Conservation (phyloP, 257 asterid species). For the Solanum arcanum region DNA sequence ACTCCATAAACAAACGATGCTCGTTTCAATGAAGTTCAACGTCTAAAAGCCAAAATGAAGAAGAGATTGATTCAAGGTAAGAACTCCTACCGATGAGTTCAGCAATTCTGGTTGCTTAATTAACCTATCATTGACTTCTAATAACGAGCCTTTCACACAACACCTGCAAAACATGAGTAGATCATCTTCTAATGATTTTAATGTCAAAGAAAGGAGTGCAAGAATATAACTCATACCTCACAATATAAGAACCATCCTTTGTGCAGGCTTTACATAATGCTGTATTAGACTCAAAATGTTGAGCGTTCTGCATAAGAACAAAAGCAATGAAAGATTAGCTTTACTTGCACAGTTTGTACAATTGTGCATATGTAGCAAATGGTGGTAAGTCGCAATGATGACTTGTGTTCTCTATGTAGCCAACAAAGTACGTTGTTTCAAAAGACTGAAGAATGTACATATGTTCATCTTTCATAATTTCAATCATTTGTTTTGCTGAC, state of each 20-base stretch:
- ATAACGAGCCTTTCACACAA: constrained; percentile 83
- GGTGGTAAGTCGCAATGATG: neutral
- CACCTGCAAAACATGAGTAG: constrained; percentile 38
- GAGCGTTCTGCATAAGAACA: constrained; percentile 63
- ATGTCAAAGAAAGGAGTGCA: neutral
- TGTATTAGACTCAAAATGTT: constrained; percentile 72
- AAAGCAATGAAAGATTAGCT: neutral
- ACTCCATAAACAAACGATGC: neutral
- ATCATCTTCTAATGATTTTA: neutral
- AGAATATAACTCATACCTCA: constrained; percentile 36
- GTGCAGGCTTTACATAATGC: constrained; percentile 84
- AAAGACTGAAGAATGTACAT: neutral
- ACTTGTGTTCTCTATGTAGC: neutral
- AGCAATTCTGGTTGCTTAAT: constrained; percentile 65
- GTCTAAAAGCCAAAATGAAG: neutral
- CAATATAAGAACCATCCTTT: constrained; percentile 51
- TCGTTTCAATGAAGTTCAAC: neutral
- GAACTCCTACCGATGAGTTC: constrained; percentile 32
- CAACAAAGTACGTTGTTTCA: neutral
- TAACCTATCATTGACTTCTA: constrained; percentile 81
- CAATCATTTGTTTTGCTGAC: neutral
- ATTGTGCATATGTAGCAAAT: neutral
- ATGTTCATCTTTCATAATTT: neutral
- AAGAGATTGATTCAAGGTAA: neutral
- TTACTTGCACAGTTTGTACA: neutral